Evolutionary conservation across 768 basidiomycete species (phyloP).

Genomic region (Lactarius pseudohatsudake): DNA sequence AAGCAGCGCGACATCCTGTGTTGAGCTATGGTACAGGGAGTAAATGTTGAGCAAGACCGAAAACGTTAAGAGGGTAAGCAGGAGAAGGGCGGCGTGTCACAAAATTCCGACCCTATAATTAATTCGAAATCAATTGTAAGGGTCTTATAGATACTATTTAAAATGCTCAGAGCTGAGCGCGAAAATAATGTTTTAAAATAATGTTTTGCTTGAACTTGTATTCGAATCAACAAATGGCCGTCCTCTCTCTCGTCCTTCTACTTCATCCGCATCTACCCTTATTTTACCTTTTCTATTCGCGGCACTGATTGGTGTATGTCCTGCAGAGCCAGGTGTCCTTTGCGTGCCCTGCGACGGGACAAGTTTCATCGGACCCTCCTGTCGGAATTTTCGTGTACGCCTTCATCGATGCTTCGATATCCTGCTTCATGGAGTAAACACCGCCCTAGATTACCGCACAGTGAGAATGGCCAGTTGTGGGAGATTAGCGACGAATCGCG

Average conservation of each 20-base stretch:
- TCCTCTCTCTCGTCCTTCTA: too few species aligned
- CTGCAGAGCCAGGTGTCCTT: constrained; percentile 56
- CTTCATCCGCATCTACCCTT: too few species aligned
- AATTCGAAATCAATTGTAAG: too few species aligned
- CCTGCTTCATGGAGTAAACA: constrained; percentile 17
- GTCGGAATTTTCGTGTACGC: constrained; percentile 83
- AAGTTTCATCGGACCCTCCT: constrained; percentile 93
- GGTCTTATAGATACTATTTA: too few species aligned
- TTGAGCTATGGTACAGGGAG: constrained; percentile 22
- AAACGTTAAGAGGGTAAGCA: too few species aligned
- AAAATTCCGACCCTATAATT: too few species aligned
- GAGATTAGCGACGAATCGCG: constrained; percentile 84
- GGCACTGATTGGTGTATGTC: constrained; percentile 38
- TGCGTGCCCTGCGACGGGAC: constrained; percentile 89
- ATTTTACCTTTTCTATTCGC: constrained; percentile 12
- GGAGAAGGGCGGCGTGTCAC: too few species aligned
- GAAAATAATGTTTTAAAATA: too few species aligned
- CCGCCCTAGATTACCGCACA: constrained; percentile 69
- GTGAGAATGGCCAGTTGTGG: constrained; percentile 92
- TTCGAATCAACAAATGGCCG: too few species aligned
- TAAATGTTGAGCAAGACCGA: too few species aligned
- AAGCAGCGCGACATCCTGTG: constrained; percentile 19
- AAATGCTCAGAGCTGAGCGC: too few species aligned
- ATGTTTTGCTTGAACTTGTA: too few species aligned
- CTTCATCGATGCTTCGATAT: neutral